Conservation (phyloP, 2,329 filamentous ascomycete genomes). For the Calycina marina region DNA sequence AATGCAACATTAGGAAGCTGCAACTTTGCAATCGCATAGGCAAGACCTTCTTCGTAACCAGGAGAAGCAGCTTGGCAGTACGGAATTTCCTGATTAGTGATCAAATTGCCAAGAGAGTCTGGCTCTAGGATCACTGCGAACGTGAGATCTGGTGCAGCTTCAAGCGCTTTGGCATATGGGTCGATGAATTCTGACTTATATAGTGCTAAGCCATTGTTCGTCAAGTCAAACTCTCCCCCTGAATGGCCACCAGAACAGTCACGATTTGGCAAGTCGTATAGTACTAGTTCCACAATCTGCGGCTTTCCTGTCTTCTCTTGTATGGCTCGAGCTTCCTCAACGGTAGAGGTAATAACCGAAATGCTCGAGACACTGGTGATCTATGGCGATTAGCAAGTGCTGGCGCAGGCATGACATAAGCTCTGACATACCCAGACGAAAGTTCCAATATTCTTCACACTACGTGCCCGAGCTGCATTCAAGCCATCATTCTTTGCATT, state of each 20-base stretch:
- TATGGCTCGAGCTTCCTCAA: slow-evolving; percentile 24
- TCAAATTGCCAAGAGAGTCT: slow-evolving; percentile 46
- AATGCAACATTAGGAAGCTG: slow-evolving; percentile 47
- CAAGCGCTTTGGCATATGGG: slow-evolving; percentile 25
- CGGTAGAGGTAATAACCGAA: slow-evolving; percentile 26
- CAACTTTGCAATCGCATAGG: slow-evolving; percentile 39
- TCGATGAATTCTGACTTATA: slow-evolving; percentile 33
- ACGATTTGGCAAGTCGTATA: slow-evolving; percentile 49
- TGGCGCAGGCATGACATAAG: no score
- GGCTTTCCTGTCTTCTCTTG: slow-evolving; percentile 21
- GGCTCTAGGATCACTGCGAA: slow-evolving; percentile 36
- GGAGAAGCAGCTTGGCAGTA: slow-evolving; percentile 38
- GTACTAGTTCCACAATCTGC: slow-evolving; percentile 34
- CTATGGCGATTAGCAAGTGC: no score
- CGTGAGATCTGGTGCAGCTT: slow-evolving; percentile 24
- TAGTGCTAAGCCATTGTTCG: slow-evolving; percentile 30
- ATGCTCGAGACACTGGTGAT: slow-evolving; percentile 26
- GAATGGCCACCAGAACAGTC: slow-evolving; percentile 49
- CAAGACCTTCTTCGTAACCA: slow-evolving; percentile 39
- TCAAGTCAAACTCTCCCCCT: slow-evolving; percentile 45
- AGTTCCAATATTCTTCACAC: slow-evolving; percentile 27
- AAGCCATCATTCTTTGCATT: slow-evolving; percentile 22
- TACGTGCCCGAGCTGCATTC: slow-evolving; percentile 26
- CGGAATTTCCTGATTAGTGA: slow-evolving; percentile 40
- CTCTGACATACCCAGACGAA: no score